Evolutionary conservation across 176 grass and related monocot species (phyloP).

Genomic region (Bromus sterilis): DNA sequence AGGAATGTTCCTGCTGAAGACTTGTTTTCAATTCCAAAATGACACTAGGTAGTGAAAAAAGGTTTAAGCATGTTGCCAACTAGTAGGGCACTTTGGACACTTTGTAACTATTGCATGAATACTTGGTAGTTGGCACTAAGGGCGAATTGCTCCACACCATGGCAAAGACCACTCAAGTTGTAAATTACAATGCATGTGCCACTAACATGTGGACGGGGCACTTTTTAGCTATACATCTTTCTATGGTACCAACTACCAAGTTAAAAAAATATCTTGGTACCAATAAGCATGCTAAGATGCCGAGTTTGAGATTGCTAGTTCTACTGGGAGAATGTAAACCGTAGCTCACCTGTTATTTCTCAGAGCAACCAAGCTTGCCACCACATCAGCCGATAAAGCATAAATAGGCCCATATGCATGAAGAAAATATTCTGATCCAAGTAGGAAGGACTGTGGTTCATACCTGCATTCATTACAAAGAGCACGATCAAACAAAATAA

Average conservation of each 20-base stretch:
- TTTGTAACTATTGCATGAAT: neutral
- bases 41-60: neutral
- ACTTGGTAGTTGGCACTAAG: conserved; percentile 1
- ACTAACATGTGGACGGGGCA: neutral
- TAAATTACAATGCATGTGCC: neutral
- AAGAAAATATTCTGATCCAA: conserved; percentile 91
- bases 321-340: neutral
- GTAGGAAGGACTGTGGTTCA: conserved; percentile 76
- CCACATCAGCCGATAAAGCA: conserved; percentile 97
- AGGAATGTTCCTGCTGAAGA: neutral
- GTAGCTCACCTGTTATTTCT: conserved; percentile 81
- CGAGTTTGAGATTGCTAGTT: neutral
- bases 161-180: neutral
- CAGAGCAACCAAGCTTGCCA: conserved; percentile 80
- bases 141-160: neutral
- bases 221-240: neutral
- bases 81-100: neutral
- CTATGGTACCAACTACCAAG: neutral
- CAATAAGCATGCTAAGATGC: neutral
- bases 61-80: neutral
- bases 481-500: neutral
- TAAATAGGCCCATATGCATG: conserved; percentile 99
- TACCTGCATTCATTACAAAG: conserved; percentile 54
- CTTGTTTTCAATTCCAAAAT: conserved; percentile 5
- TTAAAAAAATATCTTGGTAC: neutral